Evolutionary conservation across 1,139 yeast species (phyloP), one percentile per base, ranked within the genome.

Genomic region (Pneumocystis jirovecii): DNA sequence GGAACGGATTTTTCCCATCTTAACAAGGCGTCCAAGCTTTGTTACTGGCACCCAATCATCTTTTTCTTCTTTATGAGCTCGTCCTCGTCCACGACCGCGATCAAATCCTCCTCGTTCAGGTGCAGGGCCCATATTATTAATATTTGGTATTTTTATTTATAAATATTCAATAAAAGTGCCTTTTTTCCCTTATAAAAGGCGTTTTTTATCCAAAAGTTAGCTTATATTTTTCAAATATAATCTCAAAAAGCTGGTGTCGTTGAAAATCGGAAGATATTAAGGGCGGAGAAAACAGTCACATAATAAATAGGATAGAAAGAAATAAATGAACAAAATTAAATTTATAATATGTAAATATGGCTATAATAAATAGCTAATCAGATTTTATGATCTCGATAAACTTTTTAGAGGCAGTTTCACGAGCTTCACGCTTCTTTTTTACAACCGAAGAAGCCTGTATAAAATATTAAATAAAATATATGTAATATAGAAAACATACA

Each of bases 1-100:
- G 76, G 95, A 81, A 80, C 95, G 82, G 82, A 93, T 85, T 87
- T 93, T 93, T 81, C 96, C 96, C 76, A 97, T 96, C 85, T 90
- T 90, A 75, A 95, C 98, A 78, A 93, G 87, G 87, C 99, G 91
- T 83, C 98, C 99, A 80, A 93, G 89, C 86, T 93, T 95, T 93
- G 99, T 93, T 79, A 93, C 98, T 83, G 99, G 99, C 76, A 86
- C 87, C 98, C 98, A 93, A 75, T 95, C 96, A 85, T 93, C 91
- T 85, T 93, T 97, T 82, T 91, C 97, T 74, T 83, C 85, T 75
- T 89, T 82, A 76, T 87, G 85, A 71, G 85, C 84, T 67, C 76
- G 74, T 67, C 76, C 76, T 73, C 82, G 80, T 70, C 84, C 85
- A 80, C 86, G 86, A 72, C 83, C 83, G 73, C 84, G 83, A 65